Evolutionary conservation across 257 asterid genomes (phyloP), one percentile per base, ranked within the genome.

Genomic region (Dorcoceras hygrometricum): DNA sequence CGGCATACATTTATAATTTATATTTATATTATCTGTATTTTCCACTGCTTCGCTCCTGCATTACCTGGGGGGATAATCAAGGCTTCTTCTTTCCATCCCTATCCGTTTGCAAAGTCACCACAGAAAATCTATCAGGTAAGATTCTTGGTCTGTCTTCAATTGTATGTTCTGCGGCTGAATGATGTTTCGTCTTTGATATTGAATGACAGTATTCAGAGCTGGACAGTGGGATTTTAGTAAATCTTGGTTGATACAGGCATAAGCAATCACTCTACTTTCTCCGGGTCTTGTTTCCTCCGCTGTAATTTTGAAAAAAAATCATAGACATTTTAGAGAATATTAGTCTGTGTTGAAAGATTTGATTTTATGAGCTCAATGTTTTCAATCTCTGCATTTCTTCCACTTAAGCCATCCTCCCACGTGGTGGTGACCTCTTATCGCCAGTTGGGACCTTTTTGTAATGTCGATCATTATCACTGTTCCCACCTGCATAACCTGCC

Each of bases 361-460:
- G 22, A 46, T 59, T 9, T 28, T 31, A 82, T 77, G 81, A 71
- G 43, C 57, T 75, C 85, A 70, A 62, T 81, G 66, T 71, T 67
- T 57, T 72, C 81, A 22, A 55, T 77, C 54, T 61, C 80, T 22
- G 76, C 77, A 56, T 77, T 64, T 71, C 69, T 73, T 59, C 77
- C 75, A 24, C 48, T 72, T 50, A 65, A 66, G 22, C 76, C 81
- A 29, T 61, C 65, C 3, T 68, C 71, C 20, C 75, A 55, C 59
- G 51, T 51, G 72, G 51, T 51, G 72, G 60, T 72, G 3, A 61
- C 75, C 14, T 80, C 48, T 26, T 11, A 23, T 73, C 27, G 61
- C 34, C 50, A 11, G 54, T 57, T 57, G 24, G 67, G 27, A 5
- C 72, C 66, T 64, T 66, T 29, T 57, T 50, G 34, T 62, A 34